Evolutionary conservation across 2,329 filamentous ascomycete species (phyloP), one percentile per base, ranked within the genome.

Genomic region (Diaporthe amygdali): DNA sequence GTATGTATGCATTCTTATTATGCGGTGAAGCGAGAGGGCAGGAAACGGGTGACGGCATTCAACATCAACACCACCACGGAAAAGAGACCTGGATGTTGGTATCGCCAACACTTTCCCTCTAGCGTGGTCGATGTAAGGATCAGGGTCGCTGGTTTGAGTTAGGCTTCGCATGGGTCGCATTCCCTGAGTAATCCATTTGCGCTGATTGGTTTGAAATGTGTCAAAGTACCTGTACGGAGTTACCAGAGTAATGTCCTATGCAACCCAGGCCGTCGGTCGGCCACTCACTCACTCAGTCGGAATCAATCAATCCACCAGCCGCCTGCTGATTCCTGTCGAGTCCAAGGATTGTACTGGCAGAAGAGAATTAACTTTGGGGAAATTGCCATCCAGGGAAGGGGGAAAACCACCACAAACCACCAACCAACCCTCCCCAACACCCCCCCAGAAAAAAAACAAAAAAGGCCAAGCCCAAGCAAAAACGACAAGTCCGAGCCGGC

Each of bases 221-320:
- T 63, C 39, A 63, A 63, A 63, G 56, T 47, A 14, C 34, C 41
- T 63, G 39, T 6, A 46, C 39, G 39, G 56, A 63, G 37, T 63
- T 63, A 63, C 17, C 56, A 63, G 56, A 63, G 56, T 63, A 63
- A 46, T 63, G 55, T 61, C 55, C 56, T 63, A 63, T 47, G 56
- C 56, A 46, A 41, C 56, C 56, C 20, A 47, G 5, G 25, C 41
- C 41, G 55, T 22, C 55, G n/a, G n/a, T n/a, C n/a, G n/a, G n/a
- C n/a, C n/a, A 17, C 37, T 32, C 55, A 22, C 22, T 59, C 55
- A 56, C 32, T 54, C 55, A 44, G 55, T 44, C 17, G 55, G 37
- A 39, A 25, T 12, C 20, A 37, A 12, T 34, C 41, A 47, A 32
- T 27, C 56, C 32, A 47, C 56, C 56, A 34, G 39, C 39, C 41